phyloP scores from a whole-genome alignment of 768 basidiomycete species.

The Tephrocybe sp. region DNA sequence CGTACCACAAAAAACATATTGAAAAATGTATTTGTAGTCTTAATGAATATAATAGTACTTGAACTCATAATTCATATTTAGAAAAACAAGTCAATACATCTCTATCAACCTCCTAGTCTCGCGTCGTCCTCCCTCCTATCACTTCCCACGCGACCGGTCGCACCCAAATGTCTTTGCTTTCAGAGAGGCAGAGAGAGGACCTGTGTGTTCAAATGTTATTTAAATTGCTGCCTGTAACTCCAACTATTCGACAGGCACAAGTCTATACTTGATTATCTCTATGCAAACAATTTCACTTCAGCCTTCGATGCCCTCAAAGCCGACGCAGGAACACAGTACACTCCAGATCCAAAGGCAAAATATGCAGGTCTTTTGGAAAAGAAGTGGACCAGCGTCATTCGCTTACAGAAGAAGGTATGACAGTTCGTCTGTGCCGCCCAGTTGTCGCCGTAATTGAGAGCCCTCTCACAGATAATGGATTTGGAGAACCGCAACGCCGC shows the following conservation, averaged over 20 bases:
- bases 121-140: background rate
- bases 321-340: slow-evolving; percentile 57
- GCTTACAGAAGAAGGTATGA: slow-evolving; percentile 88
- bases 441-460: background rate
- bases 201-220: slow-evolving; percentile 21
- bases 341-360: slow-evolving; percentile 84
- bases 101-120: slow-evolving; percentile 3
- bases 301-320: slow-evolving; percentile 60
- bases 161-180: slow-evolving; percentile 27
- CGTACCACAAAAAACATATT: too few relatives aligned
- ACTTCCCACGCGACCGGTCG: background rate
- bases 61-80: too few relatives aligned
- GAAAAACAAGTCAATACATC: slow-evolving; percentile 17
- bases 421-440: slow-evolving; percentile 9
- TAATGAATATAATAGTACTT: too few relatives aligned
- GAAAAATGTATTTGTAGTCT: too few relatives aligned
- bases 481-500: slow-evolving; percentile 82
- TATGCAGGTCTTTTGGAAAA: slow-evolving; percentile 88
- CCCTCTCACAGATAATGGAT: slow-evolving; percentile 78
- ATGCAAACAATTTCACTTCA: slow-evolving; percentile 59
- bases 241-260: slow-evolving; percentile 51
- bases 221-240: background rate
- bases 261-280: slow-evolving; percentile 77
- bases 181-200: slow-evolving; percentile 31
- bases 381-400: slow-evolving; percentile 97